Percentiles rank a stretch among this genome's conserved stretches.
phyloP scores from a whole-genome alignment of 2,329 filamentous ascomycete genomes.

The Tolypocladium capitatum region DNA sequence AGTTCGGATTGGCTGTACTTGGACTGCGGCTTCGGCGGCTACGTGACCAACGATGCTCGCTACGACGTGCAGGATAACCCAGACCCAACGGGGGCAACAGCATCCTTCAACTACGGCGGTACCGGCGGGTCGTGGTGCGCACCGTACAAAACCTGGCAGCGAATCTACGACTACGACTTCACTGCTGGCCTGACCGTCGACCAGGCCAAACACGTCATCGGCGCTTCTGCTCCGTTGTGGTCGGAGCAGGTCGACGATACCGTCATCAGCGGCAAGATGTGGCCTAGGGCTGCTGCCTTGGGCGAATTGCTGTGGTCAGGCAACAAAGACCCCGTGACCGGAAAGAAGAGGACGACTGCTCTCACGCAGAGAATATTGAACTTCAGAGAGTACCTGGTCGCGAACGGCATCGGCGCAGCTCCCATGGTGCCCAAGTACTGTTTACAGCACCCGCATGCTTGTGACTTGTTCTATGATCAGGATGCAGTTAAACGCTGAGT shows the following conservation, averaged over 20 bases:
- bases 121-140: constrained; percentile 42
- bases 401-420: constrained; percentile 35
- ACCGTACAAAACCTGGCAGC: constrained; percentile 47
- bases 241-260: constrained; percentile 41
- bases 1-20: constrained; percentile 42
- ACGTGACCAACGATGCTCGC: constrained; percentile 38
- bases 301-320: constrained; percentile 43
- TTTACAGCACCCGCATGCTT: constrained; percentile 41
- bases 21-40: constrained; percentile 41
- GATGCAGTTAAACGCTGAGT: constrained; percentile 12
- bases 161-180: constrained; percentile 47
- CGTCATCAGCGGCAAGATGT: constrained; percentile 35
- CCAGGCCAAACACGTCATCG: constrained; percentile 35
- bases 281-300: constrained; percentile 42
- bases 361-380: constrained; percentile 41
- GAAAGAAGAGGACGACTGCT: constrained; percentile 24
- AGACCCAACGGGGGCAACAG: constrained; percentile 17
- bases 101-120: constrained; percentile 42
- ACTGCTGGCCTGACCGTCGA: constrained; percentile 30
- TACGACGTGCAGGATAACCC: constrained; percentile 42
- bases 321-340: constrained; percentile 30
- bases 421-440: constrained; percentile 45
- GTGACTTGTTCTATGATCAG: constrained; percentile 41
- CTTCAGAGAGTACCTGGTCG: constrained; percentile 45
- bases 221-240: constrained; percentile 38